Percentiles rank a stretch among this genome's conserved stretches.
Conservation (phyloP, 495 filamentous ascomycete genomes). For the Podospora didyma region DNA sequence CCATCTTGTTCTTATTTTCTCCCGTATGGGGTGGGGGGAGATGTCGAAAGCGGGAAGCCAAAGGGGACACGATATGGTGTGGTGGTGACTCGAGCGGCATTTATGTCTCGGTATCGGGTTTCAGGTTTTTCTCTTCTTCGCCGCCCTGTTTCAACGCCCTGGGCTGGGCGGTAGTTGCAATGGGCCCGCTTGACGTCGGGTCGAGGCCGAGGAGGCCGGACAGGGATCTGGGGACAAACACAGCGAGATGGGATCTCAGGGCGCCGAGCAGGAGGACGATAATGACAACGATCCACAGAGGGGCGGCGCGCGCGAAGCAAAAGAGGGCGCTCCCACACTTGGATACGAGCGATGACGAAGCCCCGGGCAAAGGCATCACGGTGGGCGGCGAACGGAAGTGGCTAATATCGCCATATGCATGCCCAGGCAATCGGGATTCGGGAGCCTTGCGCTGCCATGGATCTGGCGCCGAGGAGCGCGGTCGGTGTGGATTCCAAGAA, state of each 20-base stretch:
- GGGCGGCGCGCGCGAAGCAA: constrained; percentile 32
- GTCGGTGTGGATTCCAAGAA: no score
- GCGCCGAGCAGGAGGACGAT: constrained; percentile 27
- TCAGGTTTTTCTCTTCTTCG: no score
- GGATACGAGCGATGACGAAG: constrained; percentile 14
- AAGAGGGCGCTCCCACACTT: constrained; percentile 36
- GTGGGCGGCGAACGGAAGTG: no score
- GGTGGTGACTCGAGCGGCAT: neutral
- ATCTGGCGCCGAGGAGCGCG: no score
- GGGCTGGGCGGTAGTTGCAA: no score
- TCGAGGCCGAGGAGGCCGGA: neutral
- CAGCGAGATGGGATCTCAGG: constrained; percentile 16
- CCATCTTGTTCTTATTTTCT: constrained; percentile 30
- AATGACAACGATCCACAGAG: constrained; percentile 40
- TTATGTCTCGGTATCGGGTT: no score
- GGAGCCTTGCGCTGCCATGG: no score
- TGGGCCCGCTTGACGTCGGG: neutral
- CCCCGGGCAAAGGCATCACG: constrained; percentile 12
- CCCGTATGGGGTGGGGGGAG: neutral
- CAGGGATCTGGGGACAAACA: neutral
- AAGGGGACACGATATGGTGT: neutral
- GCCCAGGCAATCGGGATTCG: no score
- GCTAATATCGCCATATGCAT: no score
- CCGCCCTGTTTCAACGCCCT: no score
- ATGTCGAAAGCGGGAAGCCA: neutral